Conservation (phyloP, 495 filamentous ascomycete species). For the Hypoxylon fragiforme region DNA sequence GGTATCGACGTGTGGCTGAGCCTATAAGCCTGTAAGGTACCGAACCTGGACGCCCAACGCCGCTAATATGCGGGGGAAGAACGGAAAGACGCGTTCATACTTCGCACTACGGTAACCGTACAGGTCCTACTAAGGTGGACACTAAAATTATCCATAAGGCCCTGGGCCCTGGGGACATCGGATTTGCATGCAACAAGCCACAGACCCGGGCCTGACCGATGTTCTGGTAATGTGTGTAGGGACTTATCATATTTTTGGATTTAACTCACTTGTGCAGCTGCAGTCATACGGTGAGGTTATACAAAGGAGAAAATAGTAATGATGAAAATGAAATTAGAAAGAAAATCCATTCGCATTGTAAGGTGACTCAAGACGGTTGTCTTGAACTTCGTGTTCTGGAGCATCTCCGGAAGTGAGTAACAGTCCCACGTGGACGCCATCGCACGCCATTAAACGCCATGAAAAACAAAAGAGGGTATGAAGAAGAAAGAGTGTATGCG, state of each 20-base stretch:
- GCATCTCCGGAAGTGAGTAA: conserved; percentile 14
- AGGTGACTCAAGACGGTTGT: conserved; percentile 14
- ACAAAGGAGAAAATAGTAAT: not conserved
- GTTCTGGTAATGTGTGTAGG: not conserved
- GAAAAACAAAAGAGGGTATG: too few species aligned
- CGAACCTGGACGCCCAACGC: not conserved
- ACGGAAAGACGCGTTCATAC: too few species aligned
- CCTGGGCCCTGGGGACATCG: too few species aligned
- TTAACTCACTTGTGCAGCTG: too few species aligned
- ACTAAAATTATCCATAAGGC: not conserved
- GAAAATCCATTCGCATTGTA: conserved; percentile 2
- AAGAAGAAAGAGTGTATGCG: too few species aligned
- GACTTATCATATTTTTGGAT: too few species aligned
- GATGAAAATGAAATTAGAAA: not conserved
- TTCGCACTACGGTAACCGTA: too few species aligned
- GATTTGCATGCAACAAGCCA: too few species aligned
- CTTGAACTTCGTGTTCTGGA: conserved; percentile 22
- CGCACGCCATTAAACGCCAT: too few species aligned
- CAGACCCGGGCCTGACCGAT: not conserved
- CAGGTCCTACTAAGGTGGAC: too few species aligned
- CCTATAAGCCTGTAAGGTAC: too few species aligned
- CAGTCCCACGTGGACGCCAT: conserved; percentile 20
- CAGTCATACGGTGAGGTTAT: not conserved
- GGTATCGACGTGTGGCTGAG: too few species aligned
- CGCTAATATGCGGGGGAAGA: not conserved